These are phyloP conservation scores for Solanum chacoense DNA, from an alignment of 305 asterid species.

Conservation along the genomic window DNA sequence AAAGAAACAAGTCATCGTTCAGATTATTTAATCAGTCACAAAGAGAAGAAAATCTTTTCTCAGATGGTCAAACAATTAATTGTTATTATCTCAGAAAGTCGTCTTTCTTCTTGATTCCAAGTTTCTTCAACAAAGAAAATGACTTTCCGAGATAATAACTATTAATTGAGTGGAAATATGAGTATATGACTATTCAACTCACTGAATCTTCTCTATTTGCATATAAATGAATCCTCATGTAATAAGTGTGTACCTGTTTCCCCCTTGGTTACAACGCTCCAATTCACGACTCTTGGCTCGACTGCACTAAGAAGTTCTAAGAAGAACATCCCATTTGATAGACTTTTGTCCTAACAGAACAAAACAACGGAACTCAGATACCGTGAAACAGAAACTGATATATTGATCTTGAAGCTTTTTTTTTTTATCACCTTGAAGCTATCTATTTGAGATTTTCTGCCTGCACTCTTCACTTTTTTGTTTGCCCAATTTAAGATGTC, in stretches of 20 bases:
- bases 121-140: not conserved
- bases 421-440: conserved; percentile 59
- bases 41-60: not conserved
- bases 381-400: not conserved
- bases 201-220: not conserved
- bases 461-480: conserved; percentile 50
- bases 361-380: not conserved
- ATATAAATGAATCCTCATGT: not conserved
- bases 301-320: conserved; percentile 72
- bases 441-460: conserved; percentile 62
- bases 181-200: not conserved
- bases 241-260: conserved; percentile 42
- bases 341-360: conserved; percentile 53
- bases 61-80: not conserved
- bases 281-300: conserved; percentile 89
- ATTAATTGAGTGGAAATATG: not conserved
- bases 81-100: not conserved
- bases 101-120: not conserved
- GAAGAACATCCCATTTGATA: conserved; percentile 72
- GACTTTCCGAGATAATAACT: not conserved
- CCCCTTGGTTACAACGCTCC: conserved; percentile 91
- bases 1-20: not conserved
- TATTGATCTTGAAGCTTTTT: not conserved
- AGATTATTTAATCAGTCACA: not conserved
- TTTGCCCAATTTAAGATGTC: conserved; percentile 92